Conservation (phyloP, 805 yeast genomes). For the Candida silvicultrix region DNA sequence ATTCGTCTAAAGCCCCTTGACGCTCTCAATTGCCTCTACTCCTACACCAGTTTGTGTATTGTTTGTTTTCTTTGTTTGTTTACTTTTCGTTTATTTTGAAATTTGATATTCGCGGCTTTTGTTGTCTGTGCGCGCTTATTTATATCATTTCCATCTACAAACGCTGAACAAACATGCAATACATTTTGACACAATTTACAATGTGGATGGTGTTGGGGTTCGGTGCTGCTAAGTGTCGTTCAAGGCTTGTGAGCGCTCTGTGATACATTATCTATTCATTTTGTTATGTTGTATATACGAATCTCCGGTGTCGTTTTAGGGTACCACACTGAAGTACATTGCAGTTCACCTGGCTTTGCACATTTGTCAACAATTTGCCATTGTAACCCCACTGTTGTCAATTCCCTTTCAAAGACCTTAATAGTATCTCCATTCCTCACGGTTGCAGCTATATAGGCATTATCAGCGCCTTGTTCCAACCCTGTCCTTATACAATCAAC, state of each 20-base stretch:
- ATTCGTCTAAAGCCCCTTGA: too few species aligned
- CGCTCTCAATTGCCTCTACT: too few species aligned
- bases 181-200: too few species aligned
- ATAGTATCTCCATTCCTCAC: constrained; percentile 56
- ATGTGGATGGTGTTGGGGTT: too few species aligned
- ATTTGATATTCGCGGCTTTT: too few species aligned
- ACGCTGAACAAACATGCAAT: too few species aligned
- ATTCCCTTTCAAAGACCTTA: constrained; percentile 32
- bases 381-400: constrained; percentile 18
- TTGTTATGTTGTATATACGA: constrained; percentile 4
- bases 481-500: constrained; percentile 36
- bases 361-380: constrained; percentile 10
- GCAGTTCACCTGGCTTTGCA: constrained; percentile 17
- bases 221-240: too few species aligned
- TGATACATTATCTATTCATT: too few species aligned
- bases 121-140: too few species aligned
- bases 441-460: constrained; percentile 63
- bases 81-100: constrained; percentile 11
- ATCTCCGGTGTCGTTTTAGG: constrained; percentile 12
- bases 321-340: constrained; percentile 17
- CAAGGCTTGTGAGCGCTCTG: too few species aligned
- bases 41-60: neutral
- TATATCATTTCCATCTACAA: too few species aligned
- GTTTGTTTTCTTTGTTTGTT: constrained; percentile 12
- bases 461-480: constrained; percentile 11